phyloP scores from a whole-genome alignment of 345 rosid species.

The Lepidium sativum region DNA sequence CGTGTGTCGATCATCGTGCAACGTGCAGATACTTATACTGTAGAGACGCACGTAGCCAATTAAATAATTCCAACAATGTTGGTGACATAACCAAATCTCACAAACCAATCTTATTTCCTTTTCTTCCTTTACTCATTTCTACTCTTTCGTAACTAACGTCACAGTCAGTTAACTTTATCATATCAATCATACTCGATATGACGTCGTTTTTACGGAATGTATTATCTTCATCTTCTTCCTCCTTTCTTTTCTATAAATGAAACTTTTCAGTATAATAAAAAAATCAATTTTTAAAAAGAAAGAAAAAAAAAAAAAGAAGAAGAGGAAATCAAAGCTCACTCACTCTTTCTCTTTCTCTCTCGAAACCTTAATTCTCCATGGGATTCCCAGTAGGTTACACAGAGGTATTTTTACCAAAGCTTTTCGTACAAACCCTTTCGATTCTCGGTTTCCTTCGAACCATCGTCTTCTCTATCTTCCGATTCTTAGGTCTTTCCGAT shows the following conservation, averaged over 20 bases:
- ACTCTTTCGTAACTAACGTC: background rate
- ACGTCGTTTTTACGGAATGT: slow-evolving; percentile 12
- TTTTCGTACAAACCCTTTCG: slow-evolving; percentile 58
- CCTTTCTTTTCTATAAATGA: slow-evolving; percentile 11
- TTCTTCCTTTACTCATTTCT: background rate
- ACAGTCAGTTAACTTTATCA: slow-evolving; percentile 18
- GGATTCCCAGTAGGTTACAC: slow-evolving; percentile 83
- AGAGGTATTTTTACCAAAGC: slow-evolving; percentile 60
- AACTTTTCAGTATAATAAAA: slow-evolving; percentile 11
- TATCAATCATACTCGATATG: background rate
- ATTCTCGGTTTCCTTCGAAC: slow-evolving; percentile 53
- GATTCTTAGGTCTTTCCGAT: slow-evolving; percentile 60
- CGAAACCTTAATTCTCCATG: slow-evolving; percentile 31
- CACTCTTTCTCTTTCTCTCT: no score
- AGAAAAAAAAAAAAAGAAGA: background rate
- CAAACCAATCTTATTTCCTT: slow-evolving; percentile 10
- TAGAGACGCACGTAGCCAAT: slow-evolving; percentile 23
- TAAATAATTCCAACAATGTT: background rate
- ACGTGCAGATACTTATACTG: slow-evolving; percentile 7
- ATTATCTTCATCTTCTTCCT: slow-evolving; percentile 11
- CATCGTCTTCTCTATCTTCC: slow-evolving; percentile 45
- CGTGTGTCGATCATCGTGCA: slow-evolving; percentile 30
- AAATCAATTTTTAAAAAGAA: background rate
- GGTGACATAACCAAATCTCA: slow-evolving; percentile 15
- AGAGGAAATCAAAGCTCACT: background rate